Evolutionary conservation across 352 stramenopile species (phyloP).

Genomic region (Globisporangium radiosum): DNA sequence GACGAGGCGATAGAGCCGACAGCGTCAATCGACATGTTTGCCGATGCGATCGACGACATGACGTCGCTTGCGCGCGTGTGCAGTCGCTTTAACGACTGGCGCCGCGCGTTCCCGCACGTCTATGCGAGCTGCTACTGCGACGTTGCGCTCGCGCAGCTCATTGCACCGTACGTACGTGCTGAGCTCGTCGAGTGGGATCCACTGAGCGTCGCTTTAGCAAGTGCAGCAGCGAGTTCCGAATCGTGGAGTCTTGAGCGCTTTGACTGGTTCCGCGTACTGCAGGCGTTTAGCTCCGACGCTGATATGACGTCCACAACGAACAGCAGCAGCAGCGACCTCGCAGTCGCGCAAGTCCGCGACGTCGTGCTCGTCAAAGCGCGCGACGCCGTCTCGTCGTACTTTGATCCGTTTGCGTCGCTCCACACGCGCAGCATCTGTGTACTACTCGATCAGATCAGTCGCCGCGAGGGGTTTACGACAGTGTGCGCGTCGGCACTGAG

Average conservation of each 20-base stretch:
- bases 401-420: constrained; percentile 52
- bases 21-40: constrained; percentile 30
- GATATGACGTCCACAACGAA: neutral
- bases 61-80: constrained; percentile 56
- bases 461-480: constrained; percentile 17
- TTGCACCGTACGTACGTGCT: constrained; percentile 50
- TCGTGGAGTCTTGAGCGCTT: constrained; percentile 34
- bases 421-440: constrained; percentile 44
- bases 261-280: constrained; percentile 44
- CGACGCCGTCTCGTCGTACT: constrained; percentile 30
- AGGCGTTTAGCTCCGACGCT: constrained; percentile 4
- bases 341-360: constrained; percentile 41
- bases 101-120: constrained; percentile 55
- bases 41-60: constrained; percentile 62
- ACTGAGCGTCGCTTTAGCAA: constrained; percentile 19
- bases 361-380: constrained; percentile 38
- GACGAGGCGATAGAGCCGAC: constrained; percentile 1
- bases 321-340: constrained; percentile 21
- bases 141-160: constrained; percentile 52
- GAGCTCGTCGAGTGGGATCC: constrained; percentile 69
- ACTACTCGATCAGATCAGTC: constrained; percentile 46
- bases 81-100: constrained; percentile 63
- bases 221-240: neutral
- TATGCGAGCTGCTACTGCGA: constrained; percentile 64
- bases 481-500: constrained; percentile 24